Conservation (phyloP, 768 basidiomycete species). For the Leccinum olivaceopallidum region DNA sequence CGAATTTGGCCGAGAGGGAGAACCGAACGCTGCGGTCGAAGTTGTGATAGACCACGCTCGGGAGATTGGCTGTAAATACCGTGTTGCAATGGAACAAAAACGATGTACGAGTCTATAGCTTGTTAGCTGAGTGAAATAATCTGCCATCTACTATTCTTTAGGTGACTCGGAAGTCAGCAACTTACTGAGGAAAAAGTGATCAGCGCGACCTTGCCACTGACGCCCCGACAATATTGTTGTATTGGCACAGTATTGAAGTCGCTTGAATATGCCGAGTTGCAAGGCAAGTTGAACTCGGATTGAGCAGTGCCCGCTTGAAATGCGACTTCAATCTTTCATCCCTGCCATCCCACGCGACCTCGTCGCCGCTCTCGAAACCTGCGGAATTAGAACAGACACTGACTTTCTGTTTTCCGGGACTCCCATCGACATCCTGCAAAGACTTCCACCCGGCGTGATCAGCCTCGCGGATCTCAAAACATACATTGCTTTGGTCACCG, state of each 20-base stretch:
- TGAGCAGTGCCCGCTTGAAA: too few species aligned
- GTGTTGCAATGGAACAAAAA: background rate
- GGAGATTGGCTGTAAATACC: too few species aligned
- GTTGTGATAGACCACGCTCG: background rate
- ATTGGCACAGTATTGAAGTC: too few species aligned
- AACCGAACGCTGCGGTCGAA: background rate
- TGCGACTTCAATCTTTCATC: slow-evolving; percentile 31
- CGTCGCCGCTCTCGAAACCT: slow-evolving; percentile 45
- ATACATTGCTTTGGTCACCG: slow-evolving; percentile 40
- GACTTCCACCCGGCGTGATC: slow-evolving; percentile 49
- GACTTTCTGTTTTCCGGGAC: slow-evolving; percentile 57
- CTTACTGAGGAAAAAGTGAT: background rate
- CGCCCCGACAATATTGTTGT: too few species aligned
- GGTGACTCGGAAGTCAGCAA: background rate
- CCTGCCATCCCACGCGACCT: slow-evolving; percentile 43
- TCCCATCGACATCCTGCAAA: slow-evolving; percentile 49
- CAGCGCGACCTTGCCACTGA: background rate
- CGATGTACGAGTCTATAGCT: background rate
- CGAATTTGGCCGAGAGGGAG: background rate
- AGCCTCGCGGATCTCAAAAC: slow-evolving; percentile 49
- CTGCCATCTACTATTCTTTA: background rate
- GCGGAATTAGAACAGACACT: slow-evolving; percentile 54
- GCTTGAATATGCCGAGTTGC: too few species aligned
- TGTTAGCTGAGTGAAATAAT: background rate
- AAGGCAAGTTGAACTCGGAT: too few species aligned